Percentiles rank a stretch among this genome's conserved stretches.
phyloP scores from a whole-genome alignment of 1,284 basidiomycete genomes.

The Leccinum subspadiceum region DNA sequence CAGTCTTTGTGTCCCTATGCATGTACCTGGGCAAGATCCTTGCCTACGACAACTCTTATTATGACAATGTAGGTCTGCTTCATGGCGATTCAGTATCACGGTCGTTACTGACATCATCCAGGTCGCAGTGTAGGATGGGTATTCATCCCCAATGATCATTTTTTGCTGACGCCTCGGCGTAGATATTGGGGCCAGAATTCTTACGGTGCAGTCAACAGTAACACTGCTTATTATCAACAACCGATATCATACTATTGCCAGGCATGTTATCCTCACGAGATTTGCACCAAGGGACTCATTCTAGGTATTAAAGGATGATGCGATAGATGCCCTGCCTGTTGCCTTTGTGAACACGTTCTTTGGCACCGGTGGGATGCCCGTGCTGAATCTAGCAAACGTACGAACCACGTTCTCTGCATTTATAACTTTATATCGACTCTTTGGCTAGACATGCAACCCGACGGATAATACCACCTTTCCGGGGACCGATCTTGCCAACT shows the following conservation, averaged over 20 bases:
- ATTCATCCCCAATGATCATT: constrained; percentile 3
- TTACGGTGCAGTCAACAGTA: constrained; percentile 16
- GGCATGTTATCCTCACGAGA: constrained; percentile 8
- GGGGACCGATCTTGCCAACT: constrained; percentile 58
- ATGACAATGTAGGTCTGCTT: constrained; percentile 53
- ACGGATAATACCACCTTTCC: constrained; percentile 46
- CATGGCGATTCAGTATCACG: background rate
- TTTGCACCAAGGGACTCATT: constrained; percentile 41
- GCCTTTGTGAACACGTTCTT: constrained; percentile 63
- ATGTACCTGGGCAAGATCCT: constrained; percentile 19
- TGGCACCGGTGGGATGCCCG: constrained; percentile 53
- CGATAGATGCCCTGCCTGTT: constrained; percentile 47
- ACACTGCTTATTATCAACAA: constrained; percentile 27
- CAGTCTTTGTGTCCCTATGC: constrained; percentile 10
- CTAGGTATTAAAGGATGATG: constrained; percentile 29
- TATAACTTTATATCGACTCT: background rate
- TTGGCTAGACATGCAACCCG: constrained; percentile 41
- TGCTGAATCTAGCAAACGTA: constrained; percentile 63
- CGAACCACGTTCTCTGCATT: constrained; percentile 8
- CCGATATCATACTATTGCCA: constrained; percentile 30
- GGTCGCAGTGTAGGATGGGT: constrained; percentile 49
- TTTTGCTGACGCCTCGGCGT: constrained; percentile 3
- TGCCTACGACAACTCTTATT: constrained; percentile 54
- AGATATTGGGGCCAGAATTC: constrained; percentile 36
- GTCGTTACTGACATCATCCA: constrained; percentile 20